Evolutionary conservation across 495 filamentous ascomycete genomes (phyloP).

Genomic region (Venustampulla echinocandica): DNA sequence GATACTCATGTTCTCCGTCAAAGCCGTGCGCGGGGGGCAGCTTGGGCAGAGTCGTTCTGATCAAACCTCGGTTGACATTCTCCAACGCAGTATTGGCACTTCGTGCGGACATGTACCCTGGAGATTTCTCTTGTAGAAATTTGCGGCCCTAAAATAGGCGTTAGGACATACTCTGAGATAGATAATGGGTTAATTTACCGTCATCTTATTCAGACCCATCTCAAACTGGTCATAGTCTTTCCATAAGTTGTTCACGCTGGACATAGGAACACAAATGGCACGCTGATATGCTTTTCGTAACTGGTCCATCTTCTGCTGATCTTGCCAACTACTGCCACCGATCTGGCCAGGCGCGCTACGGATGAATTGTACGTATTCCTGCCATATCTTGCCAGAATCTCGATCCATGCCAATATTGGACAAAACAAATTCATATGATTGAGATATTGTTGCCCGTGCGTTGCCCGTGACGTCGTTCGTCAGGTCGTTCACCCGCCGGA

Average conservation of each 20-base stretch:
- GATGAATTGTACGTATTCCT: slow-evolving; percentile 86
- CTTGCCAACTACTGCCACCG: slow-evolving; percentile 85
- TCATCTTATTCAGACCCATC: slow-evolving; percentile 77
- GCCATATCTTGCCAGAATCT: slow-evolving; percentile 85
- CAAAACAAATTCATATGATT: slow-evolving; percentile 87
- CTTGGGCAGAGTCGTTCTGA: slow-evolving; percentile 66
- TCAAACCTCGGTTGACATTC: slow-evolving; percentile 70
- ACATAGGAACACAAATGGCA: slow-evolving; percentile 74
- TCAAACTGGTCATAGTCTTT: slow-evolving; percentile 97
- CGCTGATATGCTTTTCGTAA: slow-evolving; percentile 85
- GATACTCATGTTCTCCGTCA: slow-evolving; percentile 78
- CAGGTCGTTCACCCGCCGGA: slow-evolving; percentile 82
- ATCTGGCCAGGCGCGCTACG: slow-evolving; percentile 73
- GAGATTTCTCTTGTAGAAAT: slow-evolving; percentile 81
- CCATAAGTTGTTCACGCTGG: slow-evolving; percentile 75
- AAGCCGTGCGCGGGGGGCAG: slow-evolving; percentile 79
- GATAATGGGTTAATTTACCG: slow-evolving; percentile 26
- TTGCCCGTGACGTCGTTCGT: slow-evolving; percentile 67
- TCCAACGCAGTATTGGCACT: slow-evolving; percentile 74
- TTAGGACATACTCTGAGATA: slow-evolving; percentile 19
- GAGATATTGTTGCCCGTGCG: slow-evolving; percentile 65
- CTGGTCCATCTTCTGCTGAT: slow-evolving; percentile 93
- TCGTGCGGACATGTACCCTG: slow-evolving; percentile 88
- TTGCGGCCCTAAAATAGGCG: slow-evolving; percentile 66
- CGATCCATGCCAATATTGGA: slow-evolving; percentile 83